phyloP scores from a whole-genome alignment of 805 yeast species.

The Wickerhamomyces xylosicus region DNA sequence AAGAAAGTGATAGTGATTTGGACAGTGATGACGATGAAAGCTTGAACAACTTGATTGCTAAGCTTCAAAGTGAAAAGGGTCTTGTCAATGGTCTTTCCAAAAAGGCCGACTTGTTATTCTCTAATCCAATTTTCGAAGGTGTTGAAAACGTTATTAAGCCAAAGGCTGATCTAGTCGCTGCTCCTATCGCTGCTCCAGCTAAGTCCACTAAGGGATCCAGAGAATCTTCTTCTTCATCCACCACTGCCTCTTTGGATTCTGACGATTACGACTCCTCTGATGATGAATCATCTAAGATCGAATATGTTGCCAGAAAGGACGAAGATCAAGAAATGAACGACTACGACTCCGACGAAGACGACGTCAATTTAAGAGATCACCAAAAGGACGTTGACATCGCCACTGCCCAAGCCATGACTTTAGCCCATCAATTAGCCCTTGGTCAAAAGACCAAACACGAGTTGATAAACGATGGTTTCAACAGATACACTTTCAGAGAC shows the following conservation, averaged over 20 bases:
- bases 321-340: slow-evolving; percentile 25
- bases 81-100: slow-evolving; percentile 23
- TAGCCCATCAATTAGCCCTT: slow-evolving; percentile 90
- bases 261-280: slow-evolving; percentile 15
- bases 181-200: slow-evolving; percentile 13
- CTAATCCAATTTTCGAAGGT: slow-evolving; percentile 42
- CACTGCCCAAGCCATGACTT: slow-evolving; percentile 94
- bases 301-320: slow-evolving; percentile 34
- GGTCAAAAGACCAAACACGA: slow-evolving; percentile 83
- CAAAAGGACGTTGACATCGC: slow-evolving; percentile 68
- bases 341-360: slow-evolving; percentile 44
- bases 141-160: slow-evolving; percentile 27
- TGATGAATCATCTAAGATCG: slow-evolving; percentile 27
- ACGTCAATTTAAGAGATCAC: slow-evolving; percentile 37
- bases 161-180: slow-evolving; percentile 3
- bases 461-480: slow-evolving; percentile 84
- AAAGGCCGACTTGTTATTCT: slow-evolving; percentile 36
- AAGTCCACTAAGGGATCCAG: slow-evolving; percentile 2
- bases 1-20: slow-evolving; percentile 25
- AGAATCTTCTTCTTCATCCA: slow-evolving; percentile 8
- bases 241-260: slow-evolving; percentile 16
- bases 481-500: slow-evolving; percentile 87
- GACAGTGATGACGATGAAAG: slow-evolving; percentile 70
- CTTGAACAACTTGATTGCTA: slow-evolving; percentile 47
- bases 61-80: slow-evolving; percentile 35